These are phyloP conservation scores for Alternaria gansuensis DNA, from an alignment of 2,329 filamentous ascomycete species.

Conservation along the genomic window DNA sequence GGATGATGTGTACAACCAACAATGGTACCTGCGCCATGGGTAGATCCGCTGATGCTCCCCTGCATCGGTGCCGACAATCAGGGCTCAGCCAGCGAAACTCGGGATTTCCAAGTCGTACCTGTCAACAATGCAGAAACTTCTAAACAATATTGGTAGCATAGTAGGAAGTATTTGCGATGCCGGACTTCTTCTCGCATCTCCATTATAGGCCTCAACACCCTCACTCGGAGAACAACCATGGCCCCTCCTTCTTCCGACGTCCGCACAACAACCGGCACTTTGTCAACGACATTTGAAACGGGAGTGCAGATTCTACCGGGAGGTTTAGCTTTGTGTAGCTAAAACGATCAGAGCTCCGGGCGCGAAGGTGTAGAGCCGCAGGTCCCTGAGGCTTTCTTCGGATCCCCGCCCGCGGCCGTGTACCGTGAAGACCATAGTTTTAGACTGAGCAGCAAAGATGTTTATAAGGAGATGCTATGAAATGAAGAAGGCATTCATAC, in stretches of 20 bases:
- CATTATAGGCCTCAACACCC: conserved; percentile 18
- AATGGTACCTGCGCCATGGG: conserved; percentile 19
- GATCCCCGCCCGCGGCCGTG: conserved; percentile 37
- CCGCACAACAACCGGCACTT: conserved; percentile 33
- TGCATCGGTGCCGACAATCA: conserved; percentile 16
- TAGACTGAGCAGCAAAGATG: conserved; percentile 19
- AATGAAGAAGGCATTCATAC: conserved; percentile 7
- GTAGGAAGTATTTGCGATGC: neutral
- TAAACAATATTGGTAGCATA: neutral
- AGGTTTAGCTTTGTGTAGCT: conserved; percentile 23
- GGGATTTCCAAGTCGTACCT: neutral
- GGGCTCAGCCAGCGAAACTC: conserved; percentile 1
- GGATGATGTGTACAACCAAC: conserved; percentile 1
- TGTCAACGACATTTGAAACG: conserved; percentile 31
- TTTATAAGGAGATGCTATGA: conserved; percentile 22
- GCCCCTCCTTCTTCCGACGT: conserved; percentile 45
- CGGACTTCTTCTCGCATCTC: conserved; percentile 26
- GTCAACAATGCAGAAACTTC: neutral
- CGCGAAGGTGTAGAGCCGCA: conserved; percentile 38
- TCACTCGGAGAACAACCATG: conserved; percentile 26
- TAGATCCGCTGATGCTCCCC: conserved; percentile 18
- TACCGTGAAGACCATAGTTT: conserved; percentile 24
- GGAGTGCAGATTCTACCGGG: conserved; percentile 19
- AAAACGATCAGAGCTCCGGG: conserved; percentile 27
- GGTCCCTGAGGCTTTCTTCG: conserved; percentile 27